These are phyloP conservation scores for Inga laurina DNA, from an alignment of 306 rosid species.

Conservation along the genomic window DNA sequence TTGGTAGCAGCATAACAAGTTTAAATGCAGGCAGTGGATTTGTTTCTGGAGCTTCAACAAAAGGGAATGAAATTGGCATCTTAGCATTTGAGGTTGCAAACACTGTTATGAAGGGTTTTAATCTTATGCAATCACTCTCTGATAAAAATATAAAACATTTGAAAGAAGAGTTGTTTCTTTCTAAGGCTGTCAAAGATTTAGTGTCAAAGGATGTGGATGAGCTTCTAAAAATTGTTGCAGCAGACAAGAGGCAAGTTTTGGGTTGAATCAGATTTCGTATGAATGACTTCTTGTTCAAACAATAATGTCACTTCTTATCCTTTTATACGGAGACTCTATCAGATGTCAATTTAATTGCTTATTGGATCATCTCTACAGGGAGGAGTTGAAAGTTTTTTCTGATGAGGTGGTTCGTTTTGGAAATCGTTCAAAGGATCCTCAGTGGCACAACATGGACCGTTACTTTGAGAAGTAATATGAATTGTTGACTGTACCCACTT, in stretches of 20 bases:
- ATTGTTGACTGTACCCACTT: slow-evolving; percentile 29
- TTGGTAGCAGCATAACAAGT: slow-evolving; percentile 85
- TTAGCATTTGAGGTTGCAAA: slow-evolving; percentile 86
- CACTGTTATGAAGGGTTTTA: slow-evolving; percentile 71
- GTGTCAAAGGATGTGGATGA: slow-evolving; percentile 67
- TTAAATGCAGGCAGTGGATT: slow-evolving; percentile 69
- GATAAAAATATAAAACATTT: slow-evolving; percentile 47
- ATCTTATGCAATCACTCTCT: slow-evolving; percentile 73
- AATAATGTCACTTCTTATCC: slow-evolving; percentile 13
- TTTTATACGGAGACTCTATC: not conserved
- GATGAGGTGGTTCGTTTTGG: slow-evolving; percentile 90
- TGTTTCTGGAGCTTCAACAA: slow-evolving; percentile 53
- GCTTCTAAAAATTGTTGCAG: slow-evolving; percentile 62
- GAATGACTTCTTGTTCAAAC: slow-evolving; percentile 7
- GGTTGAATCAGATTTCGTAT: slow-evolving; percentile 7
- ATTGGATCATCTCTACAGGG: slow-evolving; percentile 50
- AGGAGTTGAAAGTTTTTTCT: slow-evolving; percentile 68
- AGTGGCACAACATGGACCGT: slow-evolving; percentile 89
- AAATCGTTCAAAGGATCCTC: slow-evolving; percentile 81
- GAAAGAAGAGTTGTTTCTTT: slow-evolving; percentile 69
- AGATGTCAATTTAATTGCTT: slow-evolving; percentile 25
- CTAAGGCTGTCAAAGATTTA: slow-evolving; percentile 64
- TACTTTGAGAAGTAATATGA: slow-evolving; percentile 79
- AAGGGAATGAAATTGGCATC: slow-evolving; percentile 72
- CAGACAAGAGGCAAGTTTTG: slow-evolving; percentile 65